Percentiles rank a stretch among this genome's conserved stretches.
Evolutionary conservation across 83 land plant genomes (phyloP).

Genomic region (Picea abies): DNA sequence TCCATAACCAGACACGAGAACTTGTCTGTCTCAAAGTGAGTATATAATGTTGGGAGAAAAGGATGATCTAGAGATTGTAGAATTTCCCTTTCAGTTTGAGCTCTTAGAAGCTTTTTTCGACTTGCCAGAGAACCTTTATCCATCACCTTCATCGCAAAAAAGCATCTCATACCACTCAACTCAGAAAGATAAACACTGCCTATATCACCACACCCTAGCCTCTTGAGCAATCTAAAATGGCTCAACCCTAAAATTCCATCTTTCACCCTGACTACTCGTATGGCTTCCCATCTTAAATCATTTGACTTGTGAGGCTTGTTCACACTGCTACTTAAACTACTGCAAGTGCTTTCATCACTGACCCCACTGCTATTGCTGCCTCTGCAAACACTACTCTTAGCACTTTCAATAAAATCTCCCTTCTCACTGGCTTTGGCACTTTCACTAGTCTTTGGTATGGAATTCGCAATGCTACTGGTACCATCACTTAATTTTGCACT

Average conservation of each 20-base stretch:
- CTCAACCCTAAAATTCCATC: conserved; percentile 64
- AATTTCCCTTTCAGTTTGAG: conserved; percentile 83
- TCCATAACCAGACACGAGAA: conserved; percentile 87
- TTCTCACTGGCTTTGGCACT: conserved; percentile 40
- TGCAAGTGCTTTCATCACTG: conserved; percentile 83
- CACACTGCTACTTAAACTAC: conserved; percentile 69
- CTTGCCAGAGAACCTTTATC: conserved; percentile 73
- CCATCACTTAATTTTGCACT: conserved; percentile 44
- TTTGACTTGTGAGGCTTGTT: conserved; percentile 87
- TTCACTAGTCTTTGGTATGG: conserved; percentile 36
- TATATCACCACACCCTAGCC: conserved; percentile 81
- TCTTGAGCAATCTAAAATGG: conserved; percentile 69
- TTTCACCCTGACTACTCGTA: conserved; percentile 51
- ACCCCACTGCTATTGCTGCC: conserved; percentile 70
- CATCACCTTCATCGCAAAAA: conserved; percentile 83
- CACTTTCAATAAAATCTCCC: conserved; percentile 42
- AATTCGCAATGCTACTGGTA: conserved; percentile 28
- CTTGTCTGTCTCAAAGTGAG: conserved; percentile 83
- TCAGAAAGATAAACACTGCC: conserved; percentile 85
- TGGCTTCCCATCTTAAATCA: conserved; percentile 74
- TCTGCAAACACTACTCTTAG: conserved; percentile 68
- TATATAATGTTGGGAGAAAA: conserved; percentile 76
- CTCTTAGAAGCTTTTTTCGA: conserved; percentile 74
- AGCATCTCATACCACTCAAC: conserved; percentile 58
- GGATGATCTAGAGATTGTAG: conserved; percentile 79